Evolutionary conservation across 2,329 filamentous ascomycete genomes (phyloP).

Genomic region (Cladosporium colombiae): DNA sequence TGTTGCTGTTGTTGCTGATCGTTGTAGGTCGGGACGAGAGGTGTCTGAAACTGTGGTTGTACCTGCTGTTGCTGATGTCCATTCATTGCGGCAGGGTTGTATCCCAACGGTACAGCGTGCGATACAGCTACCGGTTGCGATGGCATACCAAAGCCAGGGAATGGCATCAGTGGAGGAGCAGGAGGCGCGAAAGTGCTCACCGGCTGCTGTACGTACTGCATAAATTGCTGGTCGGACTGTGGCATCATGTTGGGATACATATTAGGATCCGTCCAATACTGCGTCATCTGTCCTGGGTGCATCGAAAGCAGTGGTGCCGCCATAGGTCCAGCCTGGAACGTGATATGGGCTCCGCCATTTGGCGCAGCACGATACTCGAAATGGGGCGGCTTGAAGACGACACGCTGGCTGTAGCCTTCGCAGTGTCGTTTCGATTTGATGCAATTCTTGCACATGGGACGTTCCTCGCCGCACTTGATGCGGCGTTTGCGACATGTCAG

Average conservation of each 20-base stretch:
- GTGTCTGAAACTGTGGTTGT: not conserved
- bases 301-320: constrained; percentile 20
- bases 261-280: constrained; percentile 17
- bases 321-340: constrained; percentile 36
- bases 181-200: not conserved
- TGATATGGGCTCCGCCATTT: constrained; percentile 43
- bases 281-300: constrained; percentile 15
- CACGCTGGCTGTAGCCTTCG: constrained; percentile 79
- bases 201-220: constrained; percentile 16
- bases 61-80: constrained; percentile 9
- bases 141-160: constrained; percentile 6
- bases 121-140: not conserved
- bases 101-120: constrained; percentile 2
- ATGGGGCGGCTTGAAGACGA: constrained; percentile 75
- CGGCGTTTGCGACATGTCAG: constrained; percentile 90
- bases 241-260: constrained; percentile 7
- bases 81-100: not conserved
- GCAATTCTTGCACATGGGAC: constrained; percentile 79
- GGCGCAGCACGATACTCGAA: constrained; percentile 56
- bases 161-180: constrained; percentile 13
- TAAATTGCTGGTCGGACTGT: constrained; percentile 13
- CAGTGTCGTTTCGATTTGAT: constrained; percentile 82
- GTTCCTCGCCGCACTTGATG: constrained; percentile 95
- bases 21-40: not conserved
- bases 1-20: not conserved